Base-by-base conservation (phyloP, 768 basidiomycete genomes). In the Panaeolus papilionaceus region DNA sequence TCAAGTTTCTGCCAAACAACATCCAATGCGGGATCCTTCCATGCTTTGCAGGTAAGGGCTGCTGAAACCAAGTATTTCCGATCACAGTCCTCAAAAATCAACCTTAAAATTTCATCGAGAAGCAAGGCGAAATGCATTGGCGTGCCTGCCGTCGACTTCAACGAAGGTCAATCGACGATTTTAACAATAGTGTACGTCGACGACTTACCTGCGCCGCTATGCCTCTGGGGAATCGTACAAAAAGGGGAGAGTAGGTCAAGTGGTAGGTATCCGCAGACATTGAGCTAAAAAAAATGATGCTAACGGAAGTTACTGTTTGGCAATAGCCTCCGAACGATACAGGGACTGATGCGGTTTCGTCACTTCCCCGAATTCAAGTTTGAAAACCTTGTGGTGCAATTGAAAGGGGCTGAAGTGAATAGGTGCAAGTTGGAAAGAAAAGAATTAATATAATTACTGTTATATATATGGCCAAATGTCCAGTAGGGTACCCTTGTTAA, bases 11-110 rank as follows among this genome's bases (percentile, higher is more conserved):
- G 70, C 85, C 85, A 88, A 16, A 85, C 66, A 38, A 75, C 70
- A 71, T 87, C 84, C 16, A 86, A 67, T 16, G 85, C 83, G 38
- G 85, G 85, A 38, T 82, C 80, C 54, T 76, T 81, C 85, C 85
- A 87, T 33, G 83, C 76, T 72, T 70, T 77, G 71, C 84, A 87
- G 44, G 75, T 80, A 66, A 79, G 79, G 1, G 84, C 82, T n/a
- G 76, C 73, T 39, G 69, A 70, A 47, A 76, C 73, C 16, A 87
- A 78, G 12, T 79, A 73, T 14, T 62, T 26, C 47, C 71, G 73
- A 20, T 75, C 74, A 47, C 76, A 65, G 45, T 79, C 74, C 39
- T 76, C 71, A 63, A 86, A 79, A 64, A 86, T 80, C 42, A 76
- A 72, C 58, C 81, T 81, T 23, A 86, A 73, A 62, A 87, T 79